A percentile compares a stretch with the other conserved stretches of the same genome.
Evolutionary conservation across 2,329 filamentous ascomycete species (phyloP).

Genomic region (Cytospora mali): DNA sequence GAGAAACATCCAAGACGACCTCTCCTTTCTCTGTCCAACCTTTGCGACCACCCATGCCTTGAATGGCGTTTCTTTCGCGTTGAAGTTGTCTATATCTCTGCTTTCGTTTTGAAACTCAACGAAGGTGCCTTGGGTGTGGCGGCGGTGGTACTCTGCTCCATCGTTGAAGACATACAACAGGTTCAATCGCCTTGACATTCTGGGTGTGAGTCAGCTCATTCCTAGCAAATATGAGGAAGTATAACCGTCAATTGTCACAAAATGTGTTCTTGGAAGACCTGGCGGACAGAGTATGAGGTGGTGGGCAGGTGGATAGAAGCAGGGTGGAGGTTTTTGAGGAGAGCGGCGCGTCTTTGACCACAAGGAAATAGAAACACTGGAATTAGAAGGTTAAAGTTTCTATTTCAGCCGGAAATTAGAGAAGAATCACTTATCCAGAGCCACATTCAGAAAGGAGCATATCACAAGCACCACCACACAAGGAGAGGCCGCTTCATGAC

Average conservation of each 20-base stretch:
- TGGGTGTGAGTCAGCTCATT: not conserved
- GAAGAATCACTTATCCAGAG: no score
- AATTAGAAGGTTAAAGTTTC: no score
- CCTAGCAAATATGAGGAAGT: not conserved
- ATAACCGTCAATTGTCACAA: not conserved
- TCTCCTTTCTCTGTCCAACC: constrained; percentile 10
- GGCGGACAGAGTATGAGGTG: not conserved
- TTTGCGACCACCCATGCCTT: constrained; percentile 24
- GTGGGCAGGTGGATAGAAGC: no score
- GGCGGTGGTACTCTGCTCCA: constrained; percentile 21
- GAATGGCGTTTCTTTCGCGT: constrained; percentile 13
- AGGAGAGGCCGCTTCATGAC: no score
- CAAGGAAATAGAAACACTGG: no score
- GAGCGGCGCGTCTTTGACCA: no score
- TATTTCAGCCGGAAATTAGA: no score
- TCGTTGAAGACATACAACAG: constrained; percentile 25
- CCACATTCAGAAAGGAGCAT: no score
- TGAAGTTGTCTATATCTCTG: constrained; percentile 23
- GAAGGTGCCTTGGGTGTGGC: constrained; percentile 23
- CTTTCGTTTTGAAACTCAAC: constrained; percentile 23
- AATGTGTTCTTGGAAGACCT: not conserved
- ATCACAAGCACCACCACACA: no score
- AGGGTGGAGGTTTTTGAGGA: no score
- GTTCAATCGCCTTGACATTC: constrained; percentile 3
- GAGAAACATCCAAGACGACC: constrained; percentile 26